These are phyloP conservation scores for Vicia sativa DNA, from an alignment of 306 rosid genomes.

Conservation along the genomic window DNA sequence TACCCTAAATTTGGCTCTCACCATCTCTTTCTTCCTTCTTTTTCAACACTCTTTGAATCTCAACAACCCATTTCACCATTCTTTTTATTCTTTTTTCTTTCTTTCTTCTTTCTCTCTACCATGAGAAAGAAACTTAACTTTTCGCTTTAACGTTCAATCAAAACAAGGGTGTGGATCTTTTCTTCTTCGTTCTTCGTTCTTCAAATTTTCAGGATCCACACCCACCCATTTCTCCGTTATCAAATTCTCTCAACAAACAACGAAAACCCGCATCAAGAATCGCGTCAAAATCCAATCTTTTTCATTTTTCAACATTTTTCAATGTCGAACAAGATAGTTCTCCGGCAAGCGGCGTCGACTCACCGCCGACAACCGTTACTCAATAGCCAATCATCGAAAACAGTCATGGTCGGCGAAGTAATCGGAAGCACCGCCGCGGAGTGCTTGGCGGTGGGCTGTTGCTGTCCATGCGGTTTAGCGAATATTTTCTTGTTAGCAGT, in stretches of 20 bases:
- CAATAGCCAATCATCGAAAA: slow-evolving; percentile 15
- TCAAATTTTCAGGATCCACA: slow-evolving; percentile 27
- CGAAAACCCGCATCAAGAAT: slow-evolving; percentile 31
- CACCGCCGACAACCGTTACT: slow-evolving; percentile 51
- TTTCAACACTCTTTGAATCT: neutral
- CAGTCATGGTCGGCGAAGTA: slow-evolving; percentile 56
- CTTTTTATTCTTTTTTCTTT: neutral
- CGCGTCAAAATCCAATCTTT: slow-evolving; percentile 20
- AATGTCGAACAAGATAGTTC: slow-evolving; percentile 48
- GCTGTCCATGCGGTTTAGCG: slow-evolving; percentile 66
- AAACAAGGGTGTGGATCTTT: slow-evolving; percentile 34
- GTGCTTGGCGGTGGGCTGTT: slow-evolving; percentile 84
- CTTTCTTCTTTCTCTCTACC: neutral
- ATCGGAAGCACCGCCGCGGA: slow-evolving; percentile 82
- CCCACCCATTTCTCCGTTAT: neutral
- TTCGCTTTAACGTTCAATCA: neutral
- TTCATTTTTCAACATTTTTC: too few species aligned
- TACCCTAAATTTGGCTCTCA: slow-evolving; percentile 13
- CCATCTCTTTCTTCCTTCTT: neutral
- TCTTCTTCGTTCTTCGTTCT: neutral
- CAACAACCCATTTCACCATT: neutral
- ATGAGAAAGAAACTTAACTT: neutral
- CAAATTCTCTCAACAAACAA: neutral
- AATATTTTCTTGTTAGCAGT: slow-evolving; percentile 59
- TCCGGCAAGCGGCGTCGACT: slow-evolving; percentile 39